Percentiles rank a stretch among this genome's conserved stretches.
These are phyloP conservation scores for Ustilaginoidea virens DNA, from an alignment of 2,329 filamentous ascomycete genomes.

Conservation along the genomic window DNA sequence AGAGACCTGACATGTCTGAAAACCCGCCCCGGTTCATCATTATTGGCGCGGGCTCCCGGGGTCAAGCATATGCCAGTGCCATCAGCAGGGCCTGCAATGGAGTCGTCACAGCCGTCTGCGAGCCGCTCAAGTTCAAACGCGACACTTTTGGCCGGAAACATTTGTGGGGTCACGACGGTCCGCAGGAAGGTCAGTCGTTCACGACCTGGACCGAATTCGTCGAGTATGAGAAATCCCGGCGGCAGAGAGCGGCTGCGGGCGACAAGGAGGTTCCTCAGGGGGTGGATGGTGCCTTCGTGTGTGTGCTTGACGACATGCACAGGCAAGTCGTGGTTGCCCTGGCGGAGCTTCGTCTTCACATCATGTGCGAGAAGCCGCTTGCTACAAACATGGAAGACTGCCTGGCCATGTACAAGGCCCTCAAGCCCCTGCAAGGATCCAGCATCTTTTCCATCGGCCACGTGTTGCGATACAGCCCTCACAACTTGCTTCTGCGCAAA, in stretches of 20 bases:
- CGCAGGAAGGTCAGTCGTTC: conserved; percentile 53
- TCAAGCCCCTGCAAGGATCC: conserved; percentile 20
- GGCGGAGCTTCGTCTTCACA: conserved; percentile 55
- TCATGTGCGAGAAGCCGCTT: conserved; percentile 92
- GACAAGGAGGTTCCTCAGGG: conserved; percentile 31
- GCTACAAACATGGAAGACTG: conserved; percentile 69
- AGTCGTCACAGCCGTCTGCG: conserved; percentile 61
- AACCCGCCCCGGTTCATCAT: conserved; percentile 54
- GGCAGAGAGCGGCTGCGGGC: conserved; percentile 34
- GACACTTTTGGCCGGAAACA: conserved; percentile 51
- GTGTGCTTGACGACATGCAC: conserved; percentile 79
- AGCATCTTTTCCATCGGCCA: conserved; percentile 81
- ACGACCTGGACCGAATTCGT: conserved; percentile 60
- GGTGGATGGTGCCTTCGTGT: conserved; percentile 46
- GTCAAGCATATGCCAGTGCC: conserved; percentile 56
- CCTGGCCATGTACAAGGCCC: conserved; percentile 51
- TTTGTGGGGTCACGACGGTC: conserved; percentile 47
- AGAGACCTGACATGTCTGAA: conserved; percentile 28
- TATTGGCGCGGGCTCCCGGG: conserved; percentile 71
- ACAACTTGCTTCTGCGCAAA: conserved; percentile 73
- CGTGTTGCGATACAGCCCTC: conserved; percentile 82
- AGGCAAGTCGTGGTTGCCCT: conserved; percentile 64
- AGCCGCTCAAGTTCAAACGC: conserved; percentile 67
- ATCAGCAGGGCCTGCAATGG: conserved; percentile 51
- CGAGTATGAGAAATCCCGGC: conserved; percentile 50